Base-by-base conservation (phyloP, 139 green algal species). In the Tetradesmus lagerheimii region DNA sequence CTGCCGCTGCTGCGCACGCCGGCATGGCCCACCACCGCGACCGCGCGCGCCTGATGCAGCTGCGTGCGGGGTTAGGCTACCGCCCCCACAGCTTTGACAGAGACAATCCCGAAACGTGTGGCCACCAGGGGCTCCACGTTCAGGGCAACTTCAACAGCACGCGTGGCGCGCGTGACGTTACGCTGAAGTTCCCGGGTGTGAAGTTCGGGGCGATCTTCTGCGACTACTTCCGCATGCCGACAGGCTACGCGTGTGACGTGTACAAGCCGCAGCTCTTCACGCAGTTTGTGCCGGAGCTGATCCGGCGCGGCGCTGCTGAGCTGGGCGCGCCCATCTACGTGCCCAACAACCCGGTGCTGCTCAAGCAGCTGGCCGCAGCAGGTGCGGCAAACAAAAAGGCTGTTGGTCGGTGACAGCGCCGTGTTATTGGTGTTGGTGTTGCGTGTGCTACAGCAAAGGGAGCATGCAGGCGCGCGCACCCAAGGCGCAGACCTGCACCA, bases 171-270 rank as follows among this genome's bases (percentile, higher is more conserved):
- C 45, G 35, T 15, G 82, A 87, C 14, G 82, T 77, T 20, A 78
- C 82, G 9, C 8, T 37, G 20, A 31, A 38, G 20, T 77, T 77
- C 35, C 57, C 82, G 64, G 82, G 57, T 47, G 45, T 86, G 45
- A 86, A 86, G 80, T 87, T 87, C 57, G 29, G 53, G 18, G 82
- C 53, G 35, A 53, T 87, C 31, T 87, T 87, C 57, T 67, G 71
- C n/a, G 82, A 87, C 82, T 87, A 87, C 82, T 87, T 87, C 82
- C 82, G 82, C 34, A 78, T 78, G 53, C 82, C 82, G 35, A 79
- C 57, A 9, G 82, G 82, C 5, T 87, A 87, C 39, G 82, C 57
- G 31, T 15, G 41, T 18, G 53, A 78, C 31, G 18, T 87, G 31
- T 87, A 87, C 82, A 77, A 78, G 57, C 82, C 64, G 53, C 57